These are phyloP conservation scores for Colletotrichum graminicola DNA, from an alignment of 2,329 filamentous ascomycete species.

Conservation along the genomic window DNA sequence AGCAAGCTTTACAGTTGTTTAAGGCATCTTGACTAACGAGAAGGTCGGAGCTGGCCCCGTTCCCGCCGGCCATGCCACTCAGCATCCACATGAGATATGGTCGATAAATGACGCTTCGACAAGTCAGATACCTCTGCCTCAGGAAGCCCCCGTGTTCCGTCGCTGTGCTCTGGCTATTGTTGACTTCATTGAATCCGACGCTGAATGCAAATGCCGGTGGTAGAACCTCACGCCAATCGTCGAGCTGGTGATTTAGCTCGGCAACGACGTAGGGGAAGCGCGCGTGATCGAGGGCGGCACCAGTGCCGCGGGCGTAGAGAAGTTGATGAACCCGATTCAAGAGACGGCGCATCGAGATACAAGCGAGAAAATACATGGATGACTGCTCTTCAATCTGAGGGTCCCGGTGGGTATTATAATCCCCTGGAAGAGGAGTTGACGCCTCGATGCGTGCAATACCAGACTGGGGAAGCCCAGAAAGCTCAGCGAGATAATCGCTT, in stretches of 20 bases:
- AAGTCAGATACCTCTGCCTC: constrained; percentile 64
- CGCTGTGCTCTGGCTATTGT: constrained; percentile 45
- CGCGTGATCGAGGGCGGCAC: constrained; percentile 58
- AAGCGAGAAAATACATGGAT: constrained; percentile 65
- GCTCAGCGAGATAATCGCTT: constrained; percentile 65
- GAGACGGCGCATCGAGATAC: constrained; percentile 63
- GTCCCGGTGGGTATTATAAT: constrained; percentile 59
- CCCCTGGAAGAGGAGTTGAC: constrained; percentile 60
- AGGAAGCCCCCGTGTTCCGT: constrained; percentile 62
- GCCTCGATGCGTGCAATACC: constrained; percentile 66
- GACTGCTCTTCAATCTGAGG: constrained; percentile 59
- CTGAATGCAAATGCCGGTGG: constrained; percentile 58
- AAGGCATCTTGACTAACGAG: constrained; percentile 51
- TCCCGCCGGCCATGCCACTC: constrained; percentile 51
- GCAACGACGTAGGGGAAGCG: constrained; percentile 62
- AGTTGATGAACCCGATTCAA: constrained; percentile 63
- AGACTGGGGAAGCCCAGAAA: constrained; percentile 62
- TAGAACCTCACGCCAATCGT: constrained; percentile 62
- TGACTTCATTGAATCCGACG: constrained; percentile 46
- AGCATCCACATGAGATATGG: constrained; percentile 65
- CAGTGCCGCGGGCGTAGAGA: constrained; percentile 60
- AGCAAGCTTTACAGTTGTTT: constrained; percentile 58
- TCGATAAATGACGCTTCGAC: constrained; percentile 64
- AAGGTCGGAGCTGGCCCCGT: constrained; percentile 45
- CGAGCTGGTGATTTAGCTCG: constrained; percentile 62